phyloP scores from a whole-genome alignment of 768 basidiomycete species.

The Cystofilobasidium bisporidii region DNA sequence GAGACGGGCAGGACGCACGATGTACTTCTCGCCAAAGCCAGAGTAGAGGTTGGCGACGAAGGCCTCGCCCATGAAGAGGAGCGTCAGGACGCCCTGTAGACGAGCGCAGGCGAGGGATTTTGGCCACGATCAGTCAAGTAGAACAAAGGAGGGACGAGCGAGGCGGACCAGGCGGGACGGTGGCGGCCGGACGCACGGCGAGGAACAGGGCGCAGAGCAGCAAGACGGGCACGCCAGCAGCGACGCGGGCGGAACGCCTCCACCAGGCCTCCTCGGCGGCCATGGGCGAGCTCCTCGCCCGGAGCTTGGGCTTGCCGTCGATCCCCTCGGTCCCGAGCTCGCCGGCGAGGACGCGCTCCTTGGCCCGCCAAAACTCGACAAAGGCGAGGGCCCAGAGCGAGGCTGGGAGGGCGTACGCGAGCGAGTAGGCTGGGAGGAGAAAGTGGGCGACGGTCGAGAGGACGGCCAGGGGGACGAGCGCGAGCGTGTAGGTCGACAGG shows the following conservation, averaged over 20 bases:
- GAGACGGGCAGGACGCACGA: slow-evolving; percentile 50
- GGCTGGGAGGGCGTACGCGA: slow-evolving; percentile 28
- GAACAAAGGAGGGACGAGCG: slow-evolving; percentile 44
- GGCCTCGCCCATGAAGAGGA: slow-evolving; percentile 65
- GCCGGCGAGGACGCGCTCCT: slow-evolving; percentile 71
- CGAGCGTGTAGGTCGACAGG: slow-evolving; percentile 69
- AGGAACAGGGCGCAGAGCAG: slow-evolving; percentile 19
- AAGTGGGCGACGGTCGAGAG: slow-evolving; percentile 58
- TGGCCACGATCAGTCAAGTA: too few relatives aligned
- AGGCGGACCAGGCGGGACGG: slow-evolving; percentile 34
- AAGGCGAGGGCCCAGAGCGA: slow-evolving; percentile 76
- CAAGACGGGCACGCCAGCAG: slow-evolving; percentile 58
- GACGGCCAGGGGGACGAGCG: slow-evolving; percentile 63
- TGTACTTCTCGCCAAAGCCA: slow-evolving; percentile 67
- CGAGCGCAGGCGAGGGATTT: too few relatives aligned
- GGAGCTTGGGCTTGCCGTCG: slow-evolving; percentile 30
- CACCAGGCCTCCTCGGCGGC: slow-evolving; percentile 50
- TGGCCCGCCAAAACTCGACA: slow-evolving; percentile 85
- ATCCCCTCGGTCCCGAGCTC: slow-evolving; percentile 72
- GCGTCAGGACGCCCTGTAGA: slow-evolving; percentile 63
- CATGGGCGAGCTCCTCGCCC: slow-evolving; percentile 9
- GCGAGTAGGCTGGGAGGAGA: slow-evolving; percentile 46
- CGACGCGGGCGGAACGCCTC: slow-evolving; percentile 57
- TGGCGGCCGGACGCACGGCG: slow-evolving; percentile 36
- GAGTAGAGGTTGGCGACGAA: slow-evolving; percentile 81